These are phyloP conservation scores for Chondrostereum purpureum DNA, from an alignment of 1,284 basidiomycete species.

Conservation along the genomic window DNA sequence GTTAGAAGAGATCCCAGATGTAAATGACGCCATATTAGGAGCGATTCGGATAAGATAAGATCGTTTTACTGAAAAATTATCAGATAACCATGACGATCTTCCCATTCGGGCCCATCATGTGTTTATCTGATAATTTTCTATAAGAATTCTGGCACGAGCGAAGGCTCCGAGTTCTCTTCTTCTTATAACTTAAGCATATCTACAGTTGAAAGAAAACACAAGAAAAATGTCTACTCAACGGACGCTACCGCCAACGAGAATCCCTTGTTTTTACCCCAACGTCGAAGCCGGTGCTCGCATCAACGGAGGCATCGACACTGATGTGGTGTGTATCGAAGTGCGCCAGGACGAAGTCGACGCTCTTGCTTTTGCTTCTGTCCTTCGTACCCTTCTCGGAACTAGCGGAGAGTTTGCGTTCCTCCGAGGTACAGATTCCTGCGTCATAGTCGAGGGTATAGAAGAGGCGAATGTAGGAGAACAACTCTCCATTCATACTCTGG, in stretches of 20 bases:
- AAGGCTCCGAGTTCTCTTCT: background rate
- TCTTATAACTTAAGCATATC: background rate
- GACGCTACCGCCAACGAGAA: slow-evolving; percentile 4
- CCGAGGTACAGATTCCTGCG: slow-evolving; percentile 1
- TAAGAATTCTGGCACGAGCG: background rate
- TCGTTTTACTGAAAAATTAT: background rate
- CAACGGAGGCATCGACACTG: background rate
- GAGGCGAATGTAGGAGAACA: slow-evolving; percentile 4
- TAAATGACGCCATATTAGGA: background rate
- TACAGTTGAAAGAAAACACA: background rate
- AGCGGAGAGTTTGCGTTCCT: slow-evolving; percentile 10
- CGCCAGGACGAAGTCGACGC: background rate
- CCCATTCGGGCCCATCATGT: background rate
- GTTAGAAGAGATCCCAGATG: too few relatives aligned
- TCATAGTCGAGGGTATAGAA: slow-evolving; percentile 8
- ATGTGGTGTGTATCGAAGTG: background rate
- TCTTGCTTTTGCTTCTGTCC: slow-evolving; percentile 5
- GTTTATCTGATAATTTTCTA: background rate
- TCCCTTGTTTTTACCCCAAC: slow-evolving; percentile 6
- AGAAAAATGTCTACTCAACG: background rate
- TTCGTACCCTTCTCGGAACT: slow-evolving; percentile 6
- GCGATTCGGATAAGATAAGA: background rate
- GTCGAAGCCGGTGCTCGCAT: background rate
- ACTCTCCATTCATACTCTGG: background rate
- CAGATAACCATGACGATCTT: background rate